These are phyloP conservation scores for Echinochloa phyllopogon DNA, from an alignment of 176 grass and related monocot genomes.

Conservation along the genomic window DNA sequence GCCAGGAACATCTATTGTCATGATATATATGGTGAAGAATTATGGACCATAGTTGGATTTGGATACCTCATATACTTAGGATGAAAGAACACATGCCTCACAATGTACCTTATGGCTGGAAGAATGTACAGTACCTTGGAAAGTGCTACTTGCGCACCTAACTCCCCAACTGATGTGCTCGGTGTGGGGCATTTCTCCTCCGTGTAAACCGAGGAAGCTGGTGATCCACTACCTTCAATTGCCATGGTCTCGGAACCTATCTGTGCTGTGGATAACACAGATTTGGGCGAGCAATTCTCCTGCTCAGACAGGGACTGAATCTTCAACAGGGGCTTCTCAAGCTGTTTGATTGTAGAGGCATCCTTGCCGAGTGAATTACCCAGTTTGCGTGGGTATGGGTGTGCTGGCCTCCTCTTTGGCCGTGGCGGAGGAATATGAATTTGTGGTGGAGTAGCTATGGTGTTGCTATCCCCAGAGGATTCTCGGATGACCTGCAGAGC, in stretches of 20 bases:
- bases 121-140: slow-evolving; percentile 55
- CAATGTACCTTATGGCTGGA: neutral
- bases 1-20: neutral
- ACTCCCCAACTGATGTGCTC: slow-evolving; percentile 18
- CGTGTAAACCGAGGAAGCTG: slow-evolving; percentile 42
- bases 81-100: slow-evolving; percentile 30
- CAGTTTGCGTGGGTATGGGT: slow-evolving; percentile 84
- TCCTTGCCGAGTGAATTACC: slow-evolving; percentile 43
- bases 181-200: slow-evolving; percentile 53
- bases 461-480: slow-evolving; percentile 49
- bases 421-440: slow-evolving; percentile 91
- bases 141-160: slow-evolving; percentile 36
- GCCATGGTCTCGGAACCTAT: slow-evolving; percentile 17
- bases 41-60: slow-evolving; percentile 27
- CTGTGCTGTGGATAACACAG: slow-evolving; percentile 55
- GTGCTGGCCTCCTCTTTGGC: slow-evolving; percentile 78
- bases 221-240: slow-evolving; percentile 47
- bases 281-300: slow-evolving; percentile 68
- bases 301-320: slow-evolving; percentile 46
- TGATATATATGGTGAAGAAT: slow-evolving; percentile 22
- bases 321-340: slow-evolving; percentile 44
- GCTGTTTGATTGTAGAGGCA: slow-evolving; percentile 36
- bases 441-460: slow-evolving; percentile 22
- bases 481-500: slow-evolving; percentile 60
- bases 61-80: slow-evolving; percentile 29